Base-by-base conservation (phyloP, 2,329 filamentous ascomycete species). In the Penicillium sp. region DNA sequence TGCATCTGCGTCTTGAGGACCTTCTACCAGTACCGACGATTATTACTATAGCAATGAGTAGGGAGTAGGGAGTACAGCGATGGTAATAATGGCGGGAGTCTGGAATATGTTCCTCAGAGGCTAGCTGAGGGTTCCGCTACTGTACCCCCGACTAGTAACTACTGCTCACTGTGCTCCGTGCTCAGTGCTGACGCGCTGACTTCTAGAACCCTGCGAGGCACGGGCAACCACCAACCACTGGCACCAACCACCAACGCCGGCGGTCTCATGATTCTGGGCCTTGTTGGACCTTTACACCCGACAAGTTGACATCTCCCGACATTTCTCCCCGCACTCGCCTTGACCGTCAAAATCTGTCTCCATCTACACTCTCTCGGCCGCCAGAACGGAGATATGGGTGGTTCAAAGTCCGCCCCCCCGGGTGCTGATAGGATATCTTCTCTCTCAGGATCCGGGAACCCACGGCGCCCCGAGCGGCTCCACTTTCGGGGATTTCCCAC, bases 401-500 rank as follows among this genome's bases (percentile, higher is more conserved):
- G 28, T 28, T 15, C 43, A n/a, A 45, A n/a, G 38, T 57, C 37
- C 38, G 38, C 17, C 37, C 1, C 41, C 5, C 41, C 43, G 28
- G n/a, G 20, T 34, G 17, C 14, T 35, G 28, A 38, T 48, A 49
- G 45, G 28, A 49, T 34, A 20, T 35, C 25, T 22, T 48, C 54
- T 49, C 28, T 3, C 43, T 38, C 37, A 39, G 14, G 1, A 51
- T 39, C 34, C 34, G 34, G 39, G 31, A 54, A 53, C 37, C 39
- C 37, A 53, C 25, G 34, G 52, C 28, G 45, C 54, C 45, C 38
- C 47, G 34, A 55, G 53, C 31, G 60, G 54, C 54, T 63, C 60
- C 58, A 59, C 56, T 55, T 15, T 61, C 57, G 62, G 62, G 37
- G 48, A 57, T 62, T 59, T 61, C 41, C 58, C 58, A 54, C 58